Evolutionary conservation across 768 basidiomycete species (phyloP), one percentile per base, ranked within the genome.

Genomic region (Mycena filopes): DNA sequence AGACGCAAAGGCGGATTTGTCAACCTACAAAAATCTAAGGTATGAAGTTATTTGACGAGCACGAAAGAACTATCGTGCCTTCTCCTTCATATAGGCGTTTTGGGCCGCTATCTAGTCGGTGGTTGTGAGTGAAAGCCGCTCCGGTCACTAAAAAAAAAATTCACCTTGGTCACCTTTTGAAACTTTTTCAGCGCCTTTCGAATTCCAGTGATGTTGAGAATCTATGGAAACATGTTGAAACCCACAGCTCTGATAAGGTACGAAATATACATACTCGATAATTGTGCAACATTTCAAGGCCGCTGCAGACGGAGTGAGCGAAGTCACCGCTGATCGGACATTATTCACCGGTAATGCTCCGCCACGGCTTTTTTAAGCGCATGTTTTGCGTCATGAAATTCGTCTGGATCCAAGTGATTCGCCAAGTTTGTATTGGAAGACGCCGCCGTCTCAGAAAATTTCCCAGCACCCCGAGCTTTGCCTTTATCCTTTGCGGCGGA

Each of bases 191-290:
- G 74, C 0, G 89, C 89, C 74, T 95, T 95, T 28, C 92, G 83
- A 75, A 98, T 95, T 1, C 97, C 98, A 1, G 94, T 93, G 12
- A 95, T 76, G 75, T 99, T 99, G 42, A 98, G 77, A 47, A 92
- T 87, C 90, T 94, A 67, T 11, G 25, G 29, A 47, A n/a, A 41
- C 16, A 26, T 26, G 25, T 28, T 36, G 36, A 45, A 45, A 31
- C 12, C 28, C 28, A 13, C 18, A 58, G 36, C 10, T 10, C 36
- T 11, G 36, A 36, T 15, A 9, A 31, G 31, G 33, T 42, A 41
- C 25, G 55, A 16, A 7, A 4, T 10, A 43, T 3, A 74, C 86
- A 18, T 73, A 95, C 95, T 33, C 95, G 85, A 76, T 97, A 99
- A 73, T 94, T 94, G 70, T 95, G 93, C 65, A 99, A 81, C 55